Conservation (phyloP, 1,284 basidiomycete genomes). For the Trametes hirsuta region DNA sequence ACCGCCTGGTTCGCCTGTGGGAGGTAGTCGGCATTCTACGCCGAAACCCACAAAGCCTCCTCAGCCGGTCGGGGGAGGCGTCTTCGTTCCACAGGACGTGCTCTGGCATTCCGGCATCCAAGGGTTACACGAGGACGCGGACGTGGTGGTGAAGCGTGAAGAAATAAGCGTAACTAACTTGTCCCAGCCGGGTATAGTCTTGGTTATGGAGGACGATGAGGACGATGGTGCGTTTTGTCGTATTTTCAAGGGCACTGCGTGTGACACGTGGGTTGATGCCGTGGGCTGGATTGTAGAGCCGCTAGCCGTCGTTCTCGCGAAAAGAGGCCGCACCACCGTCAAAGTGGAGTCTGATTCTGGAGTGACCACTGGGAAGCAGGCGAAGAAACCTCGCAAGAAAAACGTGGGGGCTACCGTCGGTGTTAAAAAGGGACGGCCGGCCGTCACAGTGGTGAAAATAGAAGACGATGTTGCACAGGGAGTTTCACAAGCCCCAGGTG, state of each 20-base stretch:
- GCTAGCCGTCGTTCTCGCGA: constrained; percentile 6
- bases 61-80: no score
- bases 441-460: not conserved
- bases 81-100: no score
- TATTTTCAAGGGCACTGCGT: not conserved
- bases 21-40: no score
- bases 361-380: not conserved
- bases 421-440: not conserved
- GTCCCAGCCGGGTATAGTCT: not conserved
- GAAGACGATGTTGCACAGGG: not conserved
- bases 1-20: no score
- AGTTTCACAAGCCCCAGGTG: not conserved
- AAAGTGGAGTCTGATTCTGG: not conserved
- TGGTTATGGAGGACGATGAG: constrained; percentile 3
- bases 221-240: constrained; percentile 6
- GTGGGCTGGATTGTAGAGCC: constrained; percentile 1
- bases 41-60: no score
- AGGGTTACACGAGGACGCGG: no score
- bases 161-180: not conserved
- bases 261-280: not conserved
- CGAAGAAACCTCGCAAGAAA: not conserved
- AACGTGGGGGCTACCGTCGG: not conserved
- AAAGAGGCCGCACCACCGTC: not conserved
- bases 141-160: not conserved
- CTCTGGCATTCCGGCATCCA: no score